Base-by-base conservation (phyloP, 2,329 filamentous ascomycete species). In the Pestalotiopsis sp. region DNA sequence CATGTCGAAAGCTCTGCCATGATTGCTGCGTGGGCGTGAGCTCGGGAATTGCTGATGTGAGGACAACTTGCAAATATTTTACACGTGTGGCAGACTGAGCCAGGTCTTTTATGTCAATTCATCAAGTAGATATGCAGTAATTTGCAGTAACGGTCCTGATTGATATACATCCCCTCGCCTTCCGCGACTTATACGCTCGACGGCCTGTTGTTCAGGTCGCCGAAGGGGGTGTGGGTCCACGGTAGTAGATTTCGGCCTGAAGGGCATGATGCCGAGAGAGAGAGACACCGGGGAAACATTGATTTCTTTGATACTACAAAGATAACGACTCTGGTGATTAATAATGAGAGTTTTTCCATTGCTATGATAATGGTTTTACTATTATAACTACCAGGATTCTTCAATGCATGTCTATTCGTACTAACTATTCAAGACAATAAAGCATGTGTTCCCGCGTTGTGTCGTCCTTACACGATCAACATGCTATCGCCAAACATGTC, bases 1-100 rank as follows among this genome's bases (percentile, higher is more conserved):
- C 85, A 83, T 25, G 84, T 86, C 4, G 81, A 80, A 6, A 83
- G 78, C 75, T 88, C 85, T 62, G 88, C 85, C 88, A 89, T 89
- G 41, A 45, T 17, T 17, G 13, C 17, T 45, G 41, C 41, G 4
- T 45, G 41, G 41, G 13, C 13, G 41, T 45, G 3, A 45, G 41
- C 41, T 45, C 13, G 13, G 41, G 41, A 45, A 45, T 17, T 45
- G 11, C 41, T 45, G 41, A 45, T 17, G 4, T 45, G 41, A 17
- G 41, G 17, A 45, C 41, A 45, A 17, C 4, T 13, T 17, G 41
- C 41, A 17, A 45, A 6, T 17, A 17, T 45, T 45, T 45, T 45
- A 17, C 41, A 45, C 27, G 6, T 45, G 5, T 14, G 13, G 41
- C 5, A 13, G 13, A 45, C 27, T 45, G 41, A 45, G 17, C 17